phyloP scores from a whole-genome alignment of 2,329 filamentous ascomycete genomes.

The Aureobasidium lini region DNA sequence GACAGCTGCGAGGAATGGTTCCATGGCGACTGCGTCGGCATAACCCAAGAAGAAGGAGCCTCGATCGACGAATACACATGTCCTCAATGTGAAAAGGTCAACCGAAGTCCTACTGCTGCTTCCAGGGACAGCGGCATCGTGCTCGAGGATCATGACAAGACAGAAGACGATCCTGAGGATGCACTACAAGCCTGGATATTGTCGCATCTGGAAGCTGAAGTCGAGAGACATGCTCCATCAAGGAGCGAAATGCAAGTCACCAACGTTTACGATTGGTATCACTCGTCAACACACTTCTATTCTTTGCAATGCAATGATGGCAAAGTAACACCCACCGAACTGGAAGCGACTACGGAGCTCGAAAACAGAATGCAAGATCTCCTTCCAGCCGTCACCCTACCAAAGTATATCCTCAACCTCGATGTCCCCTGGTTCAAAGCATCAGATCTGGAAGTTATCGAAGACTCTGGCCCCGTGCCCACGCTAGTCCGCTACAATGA shows the following conservation, averaged over 20 bases:
- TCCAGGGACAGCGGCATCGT: constrained; percentile 13
- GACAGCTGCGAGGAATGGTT: constrained; percentile 80
- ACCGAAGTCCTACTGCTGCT: not conserved
- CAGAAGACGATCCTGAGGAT: constrained; percentile 16
- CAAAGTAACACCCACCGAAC: constrained; percentile 21
- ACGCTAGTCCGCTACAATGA: constrained; percentile 23
- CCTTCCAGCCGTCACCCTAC: constrained; percentile 24
- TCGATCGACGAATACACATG: constrained; percentile 11
- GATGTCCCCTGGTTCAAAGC: constrained; percentile 21
- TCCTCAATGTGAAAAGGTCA: not conserved
- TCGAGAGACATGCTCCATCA: constrained; percentile 16
- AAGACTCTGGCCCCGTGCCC: constrained; percentile 17
- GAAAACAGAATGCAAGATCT: constrained; percentile 20
- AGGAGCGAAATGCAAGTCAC: constrained; percentile 9
- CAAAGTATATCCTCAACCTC: constrained; percentile 29
- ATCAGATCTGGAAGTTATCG: constrained; percentile 22
- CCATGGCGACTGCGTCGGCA: constrained; percentile 66
- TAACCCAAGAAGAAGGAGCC: constrained; percentile 28
- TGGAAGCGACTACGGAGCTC: constrained; percentile 19
- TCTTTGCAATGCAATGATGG: constrained; percentile 20
- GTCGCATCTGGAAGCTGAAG: constrained; percentile 18
- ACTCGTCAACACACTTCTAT: constrained; percentile 24
- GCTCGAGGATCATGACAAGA: constrained; percentile 16
- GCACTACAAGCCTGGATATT: constrained; percentile 27
- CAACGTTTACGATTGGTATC: constrained; percentile 28